Conservation (phyloP, 768 basidiomycete species). For the Fomitopsis pulvina region DNA sequence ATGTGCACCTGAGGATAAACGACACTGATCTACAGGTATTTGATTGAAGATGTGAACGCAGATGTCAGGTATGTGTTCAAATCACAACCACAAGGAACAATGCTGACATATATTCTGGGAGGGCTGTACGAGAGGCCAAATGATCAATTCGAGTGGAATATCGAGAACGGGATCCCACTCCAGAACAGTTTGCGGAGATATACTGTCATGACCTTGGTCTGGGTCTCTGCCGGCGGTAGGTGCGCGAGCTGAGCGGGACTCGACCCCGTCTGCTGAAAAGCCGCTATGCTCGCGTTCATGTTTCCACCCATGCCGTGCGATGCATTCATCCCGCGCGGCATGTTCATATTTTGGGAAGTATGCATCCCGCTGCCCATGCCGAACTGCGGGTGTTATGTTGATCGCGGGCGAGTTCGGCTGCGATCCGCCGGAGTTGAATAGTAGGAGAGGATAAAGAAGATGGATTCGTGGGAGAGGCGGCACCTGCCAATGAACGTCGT, state of each 20-base stretch:
- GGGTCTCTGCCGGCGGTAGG: conserved; percentile 29
- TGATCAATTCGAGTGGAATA: conserved; percentile 99
- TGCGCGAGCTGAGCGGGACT: conserved; percentile 16
- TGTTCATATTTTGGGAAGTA: no score
- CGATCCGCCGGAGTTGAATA: conserved; percentile 3
- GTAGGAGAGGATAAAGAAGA: conserved; percentile 5
- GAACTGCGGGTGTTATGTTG: not conserved
- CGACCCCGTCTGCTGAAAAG: not conserved
- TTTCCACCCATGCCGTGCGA: conserved; percentile 5
- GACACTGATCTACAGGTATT: no score
- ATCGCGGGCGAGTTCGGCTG: conserved; percentile 3
- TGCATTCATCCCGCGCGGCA: not conserved
- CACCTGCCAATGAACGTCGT: no score
- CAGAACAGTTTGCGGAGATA: conserved; percentile 88
- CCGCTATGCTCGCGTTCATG: not conserved
- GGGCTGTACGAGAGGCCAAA: no score
- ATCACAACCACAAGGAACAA: no score
- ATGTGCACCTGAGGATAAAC: no score
- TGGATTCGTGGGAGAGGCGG: not conserved
- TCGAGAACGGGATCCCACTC: conserved; percentile 75
- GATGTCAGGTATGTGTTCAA: no score
- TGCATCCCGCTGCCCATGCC: no score
- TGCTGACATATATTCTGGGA: no score
- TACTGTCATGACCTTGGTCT: conserved; percentile 86
- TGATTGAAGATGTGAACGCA: no score